A percentile compares a stretch with the other conserved stretches of the same genome.
Evolutionary conservation across 139 green algal species (phyloP).

Genomic region (Dunaliella primolecta): DNA sequence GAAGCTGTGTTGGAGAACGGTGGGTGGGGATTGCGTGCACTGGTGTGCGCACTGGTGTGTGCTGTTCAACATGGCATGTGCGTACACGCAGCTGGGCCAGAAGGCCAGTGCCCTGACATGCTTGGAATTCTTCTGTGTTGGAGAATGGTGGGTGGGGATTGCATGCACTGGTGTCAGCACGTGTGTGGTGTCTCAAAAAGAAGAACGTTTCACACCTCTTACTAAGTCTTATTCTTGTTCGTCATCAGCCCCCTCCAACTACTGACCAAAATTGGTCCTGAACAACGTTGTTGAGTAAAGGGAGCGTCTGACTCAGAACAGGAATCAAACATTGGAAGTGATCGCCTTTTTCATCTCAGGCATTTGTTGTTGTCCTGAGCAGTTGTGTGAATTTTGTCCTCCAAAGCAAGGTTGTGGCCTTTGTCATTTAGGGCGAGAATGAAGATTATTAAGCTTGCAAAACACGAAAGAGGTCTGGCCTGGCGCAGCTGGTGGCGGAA

Average conservation of each 20-base stretch:
- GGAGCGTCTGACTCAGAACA: background rate
- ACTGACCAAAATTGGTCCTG: conserved; percentile 52
- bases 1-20: conserved; percentile 56
- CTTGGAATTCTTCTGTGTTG: conserved; percentile 56
- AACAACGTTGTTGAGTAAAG: conserved; percentile 17
- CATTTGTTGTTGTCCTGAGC: no score
- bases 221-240: conserved; percentile 41
- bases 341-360: no score
- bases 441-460: no score
- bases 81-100: conserved; percentile 54
- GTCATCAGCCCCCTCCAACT: conserved; percentile 58
- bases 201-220: background rate
- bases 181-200: conserved; percentile 52
- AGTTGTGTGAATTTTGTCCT: no score
- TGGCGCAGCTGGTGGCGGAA: no score
- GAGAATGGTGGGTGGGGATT: conserved; percentile 16
- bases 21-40: conserved; percentile 3
- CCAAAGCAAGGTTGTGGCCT: no score
- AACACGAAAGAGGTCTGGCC: no score
- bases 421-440: no score
- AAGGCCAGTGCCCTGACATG: conserved; percentile 47
- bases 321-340: conserved; percentile 53
- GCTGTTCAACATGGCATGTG: conserved; percentile 65
- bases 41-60: background rate
- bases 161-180: background rate